Evolutionary conservation across 2,329 filamentous ascomycete species (phyloP), one percentile per base, ranked within the genome.

Genomic region (Lachnellula subtilissima): DNA sequence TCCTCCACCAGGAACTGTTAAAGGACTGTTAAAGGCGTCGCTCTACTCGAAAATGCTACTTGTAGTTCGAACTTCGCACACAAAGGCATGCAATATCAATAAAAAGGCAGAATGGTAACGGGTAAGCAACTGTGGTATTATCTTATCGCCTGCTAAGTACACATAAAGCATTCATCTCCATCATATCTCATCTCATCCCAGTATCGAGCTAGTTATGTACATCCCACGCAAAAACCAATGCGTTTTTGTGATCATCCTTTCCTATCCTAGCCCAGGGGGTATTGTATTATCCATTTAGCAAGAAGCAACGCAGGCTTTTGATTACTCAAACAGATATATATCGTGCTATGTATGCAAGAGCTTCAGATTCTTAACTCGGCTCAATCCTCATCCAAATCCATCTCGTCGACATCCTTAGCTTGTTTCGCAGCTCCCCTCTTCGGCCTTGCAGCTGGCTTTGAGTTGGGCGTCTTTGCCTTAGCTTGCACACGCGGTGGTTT

Each of bases 351-450:
- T 45, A 45, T 45, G 42, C 12, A 45, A 45, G 22, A 45, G 19
- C 19, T 45, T 45, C 22, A 14, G 19, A 12, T 8, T 14, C 12
- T 25, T 11, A 12, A 12, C 1, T 22, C 22, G 12, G 12, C 22
- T 45, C 42, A 45, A 45, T 45, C 42, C 5, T 43, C 49, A 43
- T 51, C 49, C 15, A 19, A 56, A 40, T 62, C 57, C 53, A 60
- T 47, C 40, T 62, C 60, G 28, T 39, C 52, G 23, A 60, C 42
- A 56, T 56, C 56, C 43, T 48, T 59, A 35, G 48, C 37, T 36
- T 51, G 55, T 49, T 57, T 59, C 39, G 46, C 39, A 42, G 53
- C 61, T 17, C 40, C 52, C 54, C 55, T 64, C 54, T 55, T 61
- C n/a, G 50, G 28, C 39, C 37, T 53, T 7, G 55, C 35, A 39